phyloP scores from a whole-genome alignment of 257 asterid species.

The Agastache rugosa region DNA sequence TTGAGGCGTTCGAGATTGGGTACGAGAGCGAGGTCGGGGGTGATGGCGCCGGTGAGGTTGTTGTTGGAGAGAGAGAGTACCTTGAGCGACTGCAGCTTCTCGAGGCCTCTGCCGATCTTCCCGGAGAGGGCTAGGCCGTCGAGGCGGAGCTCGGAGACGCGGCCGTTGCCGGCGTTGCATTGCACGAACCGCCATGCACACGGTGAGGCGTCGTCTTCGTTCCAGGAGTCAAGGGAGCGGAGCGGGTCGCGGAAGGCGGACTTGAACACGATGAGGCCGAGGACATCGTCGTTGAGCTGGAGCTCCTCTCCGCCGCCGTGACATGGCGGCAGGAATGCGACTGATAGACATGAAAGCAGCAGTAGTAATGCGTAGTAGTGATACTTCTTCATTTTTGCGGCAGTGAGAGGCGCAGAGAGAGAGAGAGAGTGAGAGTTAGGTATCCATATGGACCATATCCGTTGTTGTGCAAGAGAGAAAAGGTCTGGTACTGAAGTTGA shows the following conservation, averaged over 20 bases:
- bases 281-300: slow-evolving; percentile 79
- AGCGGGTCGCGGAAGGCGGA: slow-evolving; percentile 61
- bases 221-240: slow-evolving; percentile 67
- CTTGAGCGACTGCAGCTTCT: slow-evolving; percentile 61
- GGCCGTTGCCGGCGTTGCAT: slow-evolving; percentile 62
- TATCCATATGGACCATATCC: no score
- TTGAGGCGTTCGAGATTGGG: slow-evolving; percentile 62
- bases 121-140: slow-evolving; percentile 71
- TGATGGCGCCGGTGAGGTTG: slow-evolving; percentile 64
- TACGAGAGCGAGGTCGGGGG: slow-evolving; percentile 53
- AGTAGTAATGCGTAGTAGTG: slow-evolving; percentile 19
- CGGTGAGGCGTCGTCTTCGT: slow-evolving; percentile 76
- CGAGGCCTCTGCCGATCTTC: slow-evolving; percentile 80
- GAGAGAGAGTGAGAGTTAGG: neutral
- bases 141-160: slow-evolving; percentile 63
- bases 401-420: neutral
- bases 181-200: slow-evolving; percentile 76
- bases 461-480: slow-evolving; percentile 22
- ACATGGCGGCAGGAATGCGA: slow-evolving; percentile 16
- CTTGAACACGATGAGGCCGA: slow-evolving; percentile 92
- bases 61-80: slow-evolving; percentile 71
- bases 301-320: slow-evolving; percentile 45
- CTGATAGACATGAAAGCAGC: slow-evolving; percentile 28
- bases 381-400: slow-evolving; percentile 32
- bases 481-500: no score